phyloP scores from a whole-genome alignment of 306 rosid genomes.

The Pachyrhizus erosus region DNA sequence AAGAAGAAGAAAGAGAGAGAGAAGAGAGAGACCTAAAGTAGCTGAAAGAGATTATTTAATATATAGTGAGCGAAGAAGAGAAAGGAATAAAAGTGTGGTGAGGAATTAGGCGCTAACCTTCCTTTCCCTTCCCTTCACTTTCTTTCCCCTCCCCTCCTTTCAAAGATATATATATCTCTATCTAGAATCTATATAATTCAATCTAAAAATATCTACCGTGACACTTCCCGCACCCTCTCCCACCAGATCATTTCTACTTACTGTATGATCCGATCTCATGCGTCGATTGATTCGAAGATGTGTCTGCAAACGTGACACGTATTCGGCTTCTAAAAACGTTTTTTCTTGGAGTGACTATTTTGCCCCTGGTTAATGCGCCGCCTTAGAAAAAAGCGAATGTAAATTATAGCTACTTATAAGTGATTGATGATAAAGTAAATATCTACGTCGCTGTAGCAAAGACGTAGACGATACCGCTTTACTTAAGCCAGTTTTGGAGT shows the following conservation, averaged over 20 bases:
- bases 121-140: neutral
- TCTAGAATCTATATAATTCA: neutral
- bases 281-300: constrained; percentile 22
- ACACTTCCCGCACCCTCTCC: constrained; percentile 15
- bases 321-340: neutral
- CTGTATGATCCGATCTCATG: neutral
- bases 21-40: constrained; percentile 21
- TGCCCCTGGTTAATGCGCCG: neutral
- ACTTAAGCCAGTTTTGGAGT: neutral
- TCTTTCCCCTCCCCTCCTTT: neutral
- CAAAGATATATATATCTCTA: constrained; percentile 14
- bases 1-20: neutral
- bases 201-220: neutral
- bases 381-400: neutral
- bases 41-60: constrained; percentile 28
- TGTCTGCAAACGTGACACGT: constrained; percentile 44
- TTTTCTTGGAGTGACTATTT: neutral
- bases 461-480: constrained; percentile 27
- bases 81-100: constrained; percentile 54
- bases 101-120: constrained; percentile 25
- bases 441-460: constrained; percentile 36
- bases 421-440: neutral
- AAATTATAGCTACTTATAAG: too few species aligned
- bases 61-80: constrained; percentile 28
- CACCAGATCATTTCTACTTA: neutral